Base-by-base conservation (phyloP, 1,139 yeast genomes). In the Geotrichum cucujoidarum region DNA sequence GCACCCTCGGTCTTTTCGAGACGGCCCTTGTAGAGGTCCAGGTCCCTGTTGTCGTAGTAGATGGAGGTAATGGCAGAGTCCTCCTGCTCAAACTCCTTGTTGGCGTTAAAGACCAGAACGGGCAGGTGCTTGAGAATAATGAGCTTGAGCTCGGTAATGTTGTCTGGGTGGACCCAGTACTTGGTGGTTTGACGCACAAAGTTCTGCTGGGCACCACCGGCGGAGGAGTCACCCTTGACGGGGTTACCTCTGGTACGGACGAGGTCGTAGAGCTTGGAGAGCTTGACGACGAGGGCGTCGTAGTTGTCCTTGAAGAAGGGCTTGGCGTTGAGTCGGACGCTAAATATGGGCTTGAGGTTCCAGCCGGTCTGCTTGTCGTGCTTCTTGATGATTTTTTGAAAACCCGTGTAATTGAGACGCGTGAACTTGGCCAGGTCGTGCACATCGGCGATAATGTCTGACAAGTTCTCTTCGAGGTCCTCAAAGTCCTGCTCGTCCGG, bases 81-180 rank as follows among this genome's bases (percentile, higher is more conserved):
- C 65, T 90, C 97, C 35, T 77, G 74, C 67, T 89, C 96, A 60
- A 92, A 92, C 67, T 92, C 98, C 71, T 92, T 92, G 63, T 88
- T 90, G 44, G 97, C 83, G 63, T 92, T 92, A 76, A 92, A 92
- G 33, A 92, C 98, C 57, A 92, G 76, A 30, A 92, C 98, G 1
- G 98, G 98, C 60, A 92, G 75, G 68, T 92, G 98, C 70, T 92
- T 90, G 65, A 92, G 76, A 56, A 92, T 83, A 57, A 89, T 85
- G 63, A 92, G 77, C 70, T 92, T 92, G 67, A 92, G 77, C 69
- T 92, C 98, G n/a, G 98, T 92, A 63, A 92, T 90, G 67, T 92
- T 92, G 69, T 92, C 98, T 8, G 97, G 97, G 65, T 92, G 98
- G 27, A 92, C 97, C 98, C 98, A 92, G 70, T 92, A 92, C 64